Evolutionary conservation across 768 basidiomycete species (phyloP).

Genomic region (Tylopilus intermedius): DNA sequence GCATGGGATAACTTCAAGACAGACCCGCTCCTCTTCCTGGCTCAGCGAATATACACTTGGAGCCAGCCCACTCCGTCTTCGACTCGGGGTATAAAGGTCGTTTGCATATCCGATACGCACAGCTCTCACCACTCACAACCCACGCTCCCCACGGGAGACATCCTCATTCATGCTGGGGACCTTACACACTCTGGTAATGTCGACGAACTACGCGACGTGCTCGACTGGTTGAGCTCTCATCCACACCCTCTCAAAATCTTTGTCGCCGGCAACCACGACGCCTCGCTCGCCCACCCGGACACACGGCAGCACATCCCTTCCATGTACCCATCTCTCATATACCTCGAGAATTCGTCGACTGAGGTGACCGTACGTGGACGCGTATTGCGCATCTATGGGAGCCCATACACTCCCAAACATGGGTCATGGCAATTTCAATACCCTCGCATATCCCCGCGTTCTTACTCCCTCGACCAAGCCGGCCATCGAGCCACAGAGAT

Average conservation of each 20-base stretch:
- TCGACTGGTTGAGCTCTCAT: constrained; percentile 8
- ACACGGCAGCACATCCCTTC: constrained; percentile 1
- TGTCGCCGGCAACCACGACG: constrained; percentile 11
- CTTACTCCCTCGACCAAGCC: neutral
- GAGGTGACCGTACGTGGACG: constrained; percentile 6
- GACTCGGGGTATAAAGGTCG: neutral
- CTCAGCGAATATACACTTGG: constrained; percentile 3
- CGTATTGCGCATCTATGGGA: constrained; percentile 6
- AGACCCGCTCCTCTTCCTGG: constrained; percentile 9
- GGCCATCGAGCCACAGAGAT: neutral
- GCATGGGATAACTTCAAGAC: constrained; percentile 5
- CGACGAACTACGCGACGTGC: constrained; percentile 3
- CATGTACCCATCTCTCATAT: constrained; percentile 1
- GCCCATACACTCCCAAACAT: constrained; percentile 8
- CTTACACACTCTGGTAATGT: constrained; percentile 4
- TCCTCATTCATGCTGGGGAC: constrained; percentile 8
- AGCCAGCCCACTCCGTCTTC: neutral
- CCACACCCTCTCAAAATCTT: constrained; percentile 9
- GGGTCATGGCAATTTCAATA: constrained; percentile 9
- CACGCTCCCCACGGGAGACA: constrained; percentile 1
- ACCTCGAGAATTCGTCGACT: constrained; percentile 5
- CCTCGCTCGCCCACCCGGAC: constrained; percentile 1
- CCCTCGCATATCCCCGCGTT: constrained; percentile 2
- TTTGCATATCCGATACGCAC: constrained; percentile 10
- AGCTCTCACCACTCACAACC: constrained; percentile 4